These are phyloP conservation scores for Trichoderma simmonsii DNA, from an alignment of 2,329 filamentous ascomycete genomes.

Conservation along the genomic window DNA sequence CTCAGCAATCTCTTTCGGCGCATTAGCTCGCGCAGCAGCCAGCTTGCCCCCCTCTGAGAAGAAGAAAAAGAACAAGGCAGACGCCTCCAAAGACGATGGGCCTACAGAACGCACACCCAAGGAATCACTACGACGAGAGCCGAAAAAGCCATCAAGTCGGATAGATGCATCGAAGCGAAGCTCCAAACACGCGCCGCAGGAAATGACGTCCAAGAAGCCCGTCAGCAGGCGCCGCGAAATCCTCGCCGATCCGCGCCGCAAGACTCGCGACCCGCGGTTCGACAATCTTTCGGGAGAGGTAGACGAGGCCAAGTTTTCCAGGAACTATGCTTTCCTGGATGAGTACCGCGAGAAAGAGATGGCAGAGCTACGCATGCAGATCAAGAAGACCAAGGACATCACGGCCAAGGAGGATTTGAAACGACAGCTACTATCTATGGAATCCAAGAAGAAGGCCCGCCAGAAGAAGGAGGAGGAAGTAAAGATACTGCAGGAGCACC, in stretches of 20 bases:
- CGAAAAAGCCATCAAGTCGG: constrained; percentile 19
- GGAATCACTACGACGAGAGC: neutral
- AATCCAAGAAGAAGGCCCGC: constrained; percentile 70
- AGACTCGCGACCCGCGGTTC: constrained; percentile 83
- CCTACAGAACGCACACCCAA: constrained; percentile 25
- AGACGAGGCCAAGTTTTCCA: constrained; percentile 59
- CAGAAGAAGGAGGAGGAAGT: constrained; percentile 66
- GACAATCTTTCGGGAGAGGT: constrained; percentile 57
- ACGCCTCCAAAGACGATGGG: constrained; percentile 26
- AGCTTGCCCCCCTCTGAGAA: constrained; percentile 46
- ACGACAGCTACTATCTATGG: constrained; percentile 71
- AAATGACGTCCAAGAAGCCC: constrained; percentile 76
- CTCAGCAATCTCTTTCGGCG: constrained; percentile 76
- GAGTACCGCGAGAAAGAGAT: constrained; percentile 86
- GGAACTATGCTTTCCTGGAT: constrained; percentile 83
- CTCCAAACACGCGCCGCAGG: constrained; percentile 85
- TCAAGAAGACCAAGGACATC: constrained; percentile 64
- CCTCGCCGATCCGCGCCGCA: constrained; percentile 54
- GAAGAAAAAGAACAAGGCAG: constrained; percentile 30
- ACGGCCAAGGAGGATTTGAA: constrained; percentile 67
- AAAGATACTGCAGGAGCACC: constrained; percentile 70
- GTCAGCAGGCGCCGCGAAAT: constrained; percentile 79
- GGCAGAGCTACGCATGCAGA: constrained; percentile 63
- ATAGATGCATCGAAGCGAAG: constrained; percentile 37
- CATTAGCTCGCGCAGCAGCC: constrained; percentile 82